phyloP scores from a whole-genome alignment of 2,329 filamentous ascomycete genomes.

The Aspergillus calidoustus region DNA sequence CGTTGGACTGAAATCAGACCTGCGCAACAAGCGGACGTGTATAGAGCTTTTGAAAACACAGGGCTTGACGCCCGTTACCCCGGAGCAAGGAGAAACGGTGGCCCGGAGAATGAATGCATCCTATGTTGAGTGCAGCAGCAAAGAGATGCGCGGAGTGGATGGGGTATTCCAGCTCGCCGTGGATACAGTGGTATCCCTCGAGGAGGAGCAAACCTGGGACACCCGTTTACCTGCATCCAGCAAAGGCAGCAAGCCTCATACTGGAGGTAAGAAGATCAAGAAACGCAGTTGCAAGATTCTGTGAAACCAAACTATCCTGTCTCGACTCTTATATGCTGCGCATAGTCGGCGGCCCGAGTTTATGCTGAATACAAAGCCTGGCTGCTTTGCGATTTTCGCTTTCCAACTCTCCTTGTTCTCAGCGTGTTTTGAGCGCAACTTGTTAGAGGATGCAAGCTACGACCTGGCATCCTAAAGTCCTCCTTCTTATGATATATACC shows the following conservation, averaged over 20 bases:
- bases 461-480: not conserved
- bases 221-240: conserved; percentile 26
- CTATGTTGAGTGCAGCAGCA: conserved; percentile 98
- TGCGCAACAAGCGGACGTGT: conserved; percentile 92
- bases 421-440: conserved; percentile 18
- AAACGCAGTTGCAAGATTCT: conserved; percentile 82
- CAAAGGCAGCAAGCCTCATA: conserved; percentile 34
- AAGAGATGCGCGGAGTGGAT: conserved; percentile 94
- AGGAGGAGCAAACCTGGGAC: conserved; percentile 66
- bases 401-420: conserved; percentile 18
- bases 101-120: conserved; percentile 91
- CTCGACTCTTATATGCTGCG: conserved; percentile 23
- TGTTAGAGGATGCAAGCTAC: not conserved
- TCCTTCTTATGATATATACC: not conserved
- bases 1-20: conserved; percentile 94
- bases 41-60: conserved; percentile 99
- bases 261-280: conserved; percentile 70
- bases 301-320: conserved; percentile 50
- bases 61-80: conserved; percentile 90
- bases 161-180: conserved; percentile 95
- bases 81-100: conserved; percentile 84
- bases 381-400: conserved; percentile 36
- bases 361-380: conserved; percentile 37
- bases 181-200: conserved; percentile 83
- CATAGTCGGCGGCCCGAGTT: not conserved